Conservation (phyloP, 1,139 yeast species). For the Yamadazyma aaseri region DNA sequence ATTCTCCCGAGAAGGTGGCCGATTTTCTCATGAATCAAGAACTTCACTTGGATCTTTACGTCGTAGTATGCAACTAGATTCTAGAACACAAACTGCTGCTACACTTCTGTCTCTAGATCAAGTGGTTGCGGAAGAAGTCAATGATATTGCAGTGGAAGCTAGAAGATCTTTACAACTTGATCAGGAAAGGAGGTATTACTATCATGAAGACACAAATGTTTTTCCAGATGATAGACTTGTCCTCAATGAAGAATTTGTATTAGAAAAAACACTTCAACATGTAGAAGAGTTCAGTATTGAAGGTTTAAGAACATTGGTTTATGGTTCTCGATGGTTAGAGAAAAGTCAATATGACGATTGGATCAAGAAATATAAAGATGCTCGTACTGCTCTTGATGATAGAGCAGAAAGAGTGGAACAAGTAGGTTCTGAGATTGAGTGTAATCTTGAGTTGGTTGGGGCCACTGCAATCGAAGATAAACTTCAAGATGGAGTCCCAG, state of each 20-base stretch:
- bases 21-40: constrained; percentile 20
- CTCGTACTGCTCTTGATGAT: constrained; percentile 72
- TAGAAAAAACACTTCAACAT: constrained; percentile 85
- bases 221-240: constrained; percentile 60
- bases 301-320: constrained; percentile 86
- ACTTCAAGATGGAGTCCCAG: constrained; percentile 93
- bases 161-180: constrained; percentile 64
- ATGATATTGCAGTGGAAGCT: constrained; percentile 57
- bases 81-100: neutral
- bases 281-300: constrained; percentile 93
- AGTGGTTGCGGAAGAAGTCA: constrained; percentile 50
- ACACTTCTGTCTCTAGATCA: neutral
- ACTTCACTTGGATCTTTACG: constrained; percentile 32
- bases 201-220: neutral
- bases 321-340: constrained; percentile 73
- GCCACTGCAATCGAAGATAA: constrained; percentile 98
- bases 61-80: constrained; percentile 25
- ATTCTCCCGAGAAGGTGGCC: constrained; percentile 34
- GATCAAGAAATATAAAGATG: constrained; percentile 66
- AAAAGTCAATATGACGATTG: constrained; percentile 60
- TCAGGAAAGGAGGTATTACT: constrained; percentile 43
- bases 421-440: constrained; percentile 73
- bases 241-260: constrained; percentile 70
- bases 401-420: constrained; percentile 67
- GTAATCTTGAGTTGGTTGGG: constrained; percentile 66